These are phyloP conservation scores for Neofusicoccum parvum DNA, from an alignment of 2,329 filamentous ascomycete species.

Conservation along the genomic window DNA sequence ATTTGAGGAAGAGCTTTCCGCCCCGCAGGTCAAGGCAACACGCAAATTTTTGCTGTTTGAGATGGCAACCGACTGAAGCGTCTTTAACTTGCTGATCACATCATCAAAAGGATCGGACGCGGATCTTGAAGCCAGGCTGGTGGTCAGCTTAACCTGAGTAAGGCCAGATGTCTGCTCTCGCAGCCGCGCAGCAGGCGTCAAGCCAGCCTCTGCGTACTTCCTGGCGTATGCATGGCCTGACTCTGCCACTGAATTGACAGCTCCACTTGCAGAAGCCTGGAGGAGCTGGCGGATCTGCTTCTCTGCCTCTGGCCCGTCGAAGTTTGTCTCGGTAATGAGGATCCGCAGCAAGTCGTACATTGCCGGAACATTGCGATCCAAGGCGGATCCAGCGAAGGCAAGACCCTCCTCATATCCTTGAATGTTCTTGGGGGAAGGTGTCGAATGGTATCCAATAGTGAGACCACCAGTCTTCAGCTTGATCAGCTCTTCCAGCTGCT, in stretches of 20 bases:
- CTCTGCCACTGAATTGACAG: conserved; percentile 88
- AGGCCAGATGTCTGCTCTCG: conserved; percentile 88
- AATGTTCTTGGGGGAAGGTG: conserved; percentile 73
- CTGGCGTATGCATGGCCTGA: conserved; percentile 87
- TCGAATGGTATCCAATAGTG: conserved; percentile 80
- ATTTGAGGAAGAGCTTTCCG: conserved; percentile 71
- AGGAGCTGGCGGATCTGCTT: conserved; percentile 83
- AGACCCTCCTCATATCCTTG: conserved; percentile 76
- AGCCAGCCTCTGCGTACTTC: conserved; percentile 76
- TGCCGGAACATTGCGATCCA: conserved; percentile 85
- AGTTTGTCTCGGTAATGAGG: conserved; percentile 84
- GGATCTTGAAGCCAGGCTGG: conserved; percentile 72
- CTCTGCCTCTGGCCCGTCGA: conserved; percentile 79
- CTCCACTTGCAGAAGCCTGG: conserved; percentile 83
- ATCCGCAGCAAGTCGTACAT: conserved; percentile 87
- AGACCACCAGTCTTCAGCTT: conserved; percentile 95
- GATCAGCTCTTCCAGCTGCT: conserved; percentile 91
- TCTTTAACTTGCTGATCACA: conserved; percentile 79
- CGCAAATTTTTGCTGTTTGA: conserved; percentile 69
- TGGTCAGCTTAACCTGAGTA: conserved; percentile 83
- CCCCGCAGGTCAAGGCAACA: conserved; percentile 81
- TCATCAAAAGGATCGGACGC: conserved; percentile 71
- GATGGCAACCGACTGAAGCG: conserved; percentile 79
- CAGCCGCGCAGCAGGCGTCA: conserved; percentile 71
- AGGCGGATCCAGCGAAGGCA: conserved; percentile 79